phyloP scores from a whole-genome alignment of 2,329 filamentous ascomycete genomes.

The Aspergillus ustus region DNA sequence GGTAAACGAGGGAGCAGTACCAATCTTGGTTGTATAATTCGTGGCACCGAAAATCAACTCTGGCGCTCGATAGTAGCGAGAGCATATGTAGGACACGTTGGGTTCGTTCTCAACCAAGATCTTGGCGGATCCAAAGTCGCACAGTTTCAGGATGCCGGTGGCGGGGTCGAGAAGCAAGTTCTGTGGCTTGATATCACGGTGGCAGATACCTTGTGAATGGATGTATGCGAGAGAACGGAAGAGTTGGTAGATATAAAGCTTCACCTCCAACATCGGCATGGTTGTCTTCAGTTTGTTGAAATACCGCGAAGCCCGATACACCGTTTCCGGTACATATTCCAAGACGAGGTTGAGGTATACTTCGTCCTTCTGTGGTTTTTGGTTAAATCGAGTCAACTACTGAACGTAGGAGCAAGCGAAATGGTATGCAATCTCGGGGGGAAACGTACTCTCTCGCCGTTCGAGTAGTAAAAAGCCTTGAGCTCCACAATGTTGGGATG shows the following conservation, averaged over 20 bases:
- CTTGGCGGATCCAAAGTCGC: conserved; percentile 98
- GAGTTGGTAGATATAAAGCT: conserved; percentile 99
- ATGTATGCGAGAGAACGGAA: conserved; percentile 99
- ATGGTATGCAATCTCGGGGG: conserved; percentile 6
- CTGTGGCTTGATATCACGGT: conserved; percentile 98
- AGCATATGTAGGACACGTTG: conserved; percentile 99
- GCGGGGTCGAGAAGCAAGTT: conserved; percentile 92
- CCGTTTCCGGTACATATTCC: conserved; percentile 97
- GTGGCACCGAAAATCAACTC: conserved; percentile 98
- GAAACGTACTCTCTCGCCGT: conserved; percentile 83
- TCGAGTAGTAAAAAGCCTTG: conserved; percentile 99
- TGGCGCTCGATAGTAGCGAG: conserved; percentile 95
- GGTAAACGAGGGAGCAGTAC: conserved; percentile 60
- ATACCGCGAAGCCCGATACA: conserved; percentile 96
- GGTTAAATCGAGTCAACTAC: neutral
- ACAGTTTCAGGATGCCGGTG: conserved; percentile 92
- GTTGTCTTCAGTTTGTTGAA: conserved; percentile 99
- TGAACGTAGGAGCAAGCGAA: neutral
- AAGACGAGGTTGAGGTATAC: conserved; percentile 98
- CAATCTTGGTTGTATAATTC: conserved; percentile 99
- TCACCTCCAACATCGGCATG: conserved; percentile 98
- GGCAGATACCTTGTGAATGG: conserved; percentile 98
- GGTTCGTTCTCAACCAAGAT: conserved; percentile 98
- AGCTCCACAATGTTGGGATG: conserved; percentile 99
- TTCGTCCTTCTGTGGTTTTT: conserved; percentile 79